Base-by-base conservation (phyloP, 176 grass and related monocot species). In the Poa annua region DNA sequence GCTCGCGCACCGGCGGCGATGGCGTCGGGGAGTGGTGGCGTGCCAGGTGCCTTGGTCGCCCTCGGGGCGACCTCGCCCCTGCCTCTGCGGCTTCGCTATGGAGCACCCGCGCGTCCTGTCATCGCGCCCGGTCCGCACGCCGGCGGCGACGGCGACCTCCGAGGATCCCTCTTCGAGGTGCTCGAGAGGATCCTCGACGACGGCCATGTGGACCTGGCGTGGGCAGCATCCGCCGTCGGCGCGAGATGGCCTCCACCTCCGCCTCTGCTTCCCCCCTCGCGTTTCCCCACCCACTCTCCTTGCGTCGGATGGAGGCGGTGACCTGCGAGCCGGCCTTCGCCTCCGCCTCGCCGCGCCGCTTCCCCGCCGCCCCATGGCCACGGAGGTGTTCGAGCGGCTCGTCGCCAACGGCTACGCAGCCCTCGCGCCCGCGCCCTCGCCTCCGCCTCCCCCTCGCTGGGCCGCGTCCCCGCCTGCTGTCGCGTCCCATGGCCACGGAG, bases 61-160 rank as follows among this genome's bases (percentile, higher is more conserved):
- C 59, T 88, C n/a, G 91, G 91, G 2, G 89, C 92, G 94, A 94
- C 87, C 84, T 92, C 73, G 24, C 88, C 89, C 0, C 60, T 13
- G 60, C 25, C 9, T 24, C 55, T 21, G 55, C 10, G 60, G 4
- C 25, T 26, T 32, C 60, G 13, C 60, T 7, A 13, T 5, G 60
- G 13, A 32, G 60, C 60, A 16, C 4, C 60, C 25, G 12, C 12
- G 60, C 24, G 60, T 32, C 25, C 60, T 1, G 5, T 15, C 25
- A 11, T 32, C 15, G 60, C 22, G 10, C 12, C 11, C 22, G 57
- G 22, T 25, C 22, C 24, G 24, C 8, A 62, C 25, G 60, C 25
- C 25, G 25, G 4, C 5, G 25, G 3, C 55, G n/a, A 29, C 5
- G 25, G 3, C 55, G n/a, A 29, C 25, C 60, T 63, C 25, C 56